phyloP scores from a whole-genome alignment of 2,329 filamentous ascomycete species.

The Juglanconis juglandina region DNA sequence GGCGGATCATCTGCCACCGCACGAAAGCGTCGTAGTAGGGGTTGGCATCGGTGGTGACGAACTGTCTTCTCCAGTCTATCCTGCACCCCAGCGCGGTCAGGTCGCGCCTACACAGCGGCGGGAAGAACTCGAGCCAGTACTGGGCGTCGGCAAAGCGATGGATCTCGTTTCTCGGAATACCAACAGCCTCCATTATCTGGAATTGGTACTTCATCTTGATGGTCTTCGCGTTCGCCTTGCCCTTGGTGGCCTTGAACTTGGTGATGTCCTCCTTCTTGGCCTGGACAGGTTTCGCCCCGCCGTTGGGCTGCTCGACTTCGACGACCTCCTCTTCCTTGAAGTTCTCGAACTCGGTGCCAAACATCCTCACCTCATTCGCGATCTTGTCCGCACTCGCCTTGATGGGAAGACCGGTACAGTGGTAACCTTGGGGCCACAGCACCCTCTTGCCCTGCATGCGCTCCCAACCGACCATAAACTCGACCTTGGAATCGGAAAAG shows the following conservation, averaged over 20 bases:
- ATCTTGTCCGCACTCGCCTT: slow-evolving; percentile 97
- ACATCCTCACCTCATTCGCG: slow-evolving; percentile 80
- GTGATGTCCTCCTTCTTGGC: slow-evolving; percentile 65
- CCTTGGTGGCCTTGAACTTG: slow-evolving; percentile 90
- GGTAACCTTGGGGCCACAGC: slow-evolving; percentile 89
- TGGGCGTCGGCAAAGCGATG: slow-evolving; percentile 89
- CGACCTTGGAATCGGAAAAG: slow-evolving; percentile 88
- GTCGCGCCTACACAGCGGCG: slow-evolving; percentile 74
- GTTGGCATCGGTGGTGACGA: slow-evolving; percentile 95
- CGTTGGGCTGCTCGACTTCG: slow-evolving; percentile 51
- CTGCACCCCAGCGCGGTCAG: slow-evolving; percentile 79
- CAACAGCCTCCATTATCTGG: slow-evolving; percentile 83
- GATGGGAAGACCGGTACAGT: slow-evolving; percentile 97
- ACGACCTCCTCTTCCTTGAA: slow-evolving; percentile 61
- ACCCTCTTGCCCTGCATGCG: slow-evolving; percentile 86
- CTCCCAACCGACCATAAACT: slow-evolving; percentile 83
- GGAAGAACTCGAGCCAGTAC: slow-evolving; percentile 91
- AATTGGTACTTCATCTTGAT: slow-evolving; percentile 95
- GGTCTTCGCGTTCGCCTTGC: slow-evolving; percentile 85
- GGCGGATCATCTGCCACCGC: slow-evolving; percentile 92
- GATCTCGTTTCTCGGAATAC: slow-evolving; percentile 83
- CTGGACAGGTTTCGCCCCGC: slow-evolving; percentile 65
- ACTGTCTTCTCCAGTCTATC: slow-evolving; percentile 88
- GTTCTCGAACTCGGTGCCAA: slow-evolving; percentile 79
- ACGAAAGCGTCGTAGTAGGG: slow-evolving; percentile 95